Percentiles rank a stretch among this genome's conserved stretches.
These are phyloP conservation scores for Backusella sp. DNA, from an alignment of 192 early-diverging fungal genomes.

Conservation along the genomic window DNA sequence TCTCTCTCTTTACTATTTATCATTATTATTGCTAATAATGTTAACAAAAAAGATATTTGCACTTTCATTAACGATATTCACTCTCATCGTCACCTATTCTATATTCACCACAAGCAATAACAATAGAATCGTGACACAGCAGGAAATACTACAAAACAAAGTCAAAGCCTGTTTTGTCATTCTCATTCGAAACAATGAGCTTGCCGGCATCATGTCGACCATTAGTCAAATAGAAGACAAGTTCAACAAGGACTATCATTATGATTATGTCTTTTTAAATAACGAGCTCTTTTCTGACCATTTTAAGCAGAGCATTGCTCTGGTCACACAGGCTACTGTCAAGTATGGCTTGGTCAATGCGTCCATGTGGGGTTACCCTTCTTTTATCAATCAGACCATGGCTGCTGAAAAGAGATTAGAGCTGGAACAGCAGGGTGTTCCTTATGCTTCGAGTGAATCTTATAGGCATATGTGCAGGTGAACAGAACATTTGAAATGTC, in stretches of 20 bases:
- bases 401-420: conserved; percentile 50
- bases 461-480: conserved; percentile 72
- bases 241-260: conserved; percentile 76
- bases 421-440: conserved; percentile 50
- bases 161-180: conserved; percentile 42
- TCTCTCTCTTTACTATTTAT: not conserved
- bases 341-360: conserved; percentile 51
- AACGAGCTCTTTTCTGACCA: conserved; percentile 67
- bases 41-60: not conserved
- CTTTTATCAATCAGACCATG: conserved; percentile 66
- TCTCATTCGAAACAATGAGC: conserved; percentile 73
- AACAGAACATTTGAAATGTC: not conserved
- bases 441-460: conserved; percentile 63
- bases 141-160: not conserved
- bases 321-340: conserved; percentile 54
- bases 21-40: not conserved
- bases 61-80: not conserved
- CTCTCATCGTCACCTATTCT: not conserved
- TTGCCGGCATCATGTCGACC: conserved; percentile 52
- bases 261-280: conserved; percentile 90
- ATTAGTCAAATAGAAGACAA: conserved; percentile 73
- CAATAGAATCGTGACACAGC: not conserved
- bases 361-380: conserved; percentile 77
- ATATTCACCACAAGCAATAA: not conserved
- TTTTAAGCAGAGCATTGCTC: conserved; percentile 56